Conservation (phyloP, 2,329 filamentous ascomycete species). For the Curvularia verruculosa region DNA sequence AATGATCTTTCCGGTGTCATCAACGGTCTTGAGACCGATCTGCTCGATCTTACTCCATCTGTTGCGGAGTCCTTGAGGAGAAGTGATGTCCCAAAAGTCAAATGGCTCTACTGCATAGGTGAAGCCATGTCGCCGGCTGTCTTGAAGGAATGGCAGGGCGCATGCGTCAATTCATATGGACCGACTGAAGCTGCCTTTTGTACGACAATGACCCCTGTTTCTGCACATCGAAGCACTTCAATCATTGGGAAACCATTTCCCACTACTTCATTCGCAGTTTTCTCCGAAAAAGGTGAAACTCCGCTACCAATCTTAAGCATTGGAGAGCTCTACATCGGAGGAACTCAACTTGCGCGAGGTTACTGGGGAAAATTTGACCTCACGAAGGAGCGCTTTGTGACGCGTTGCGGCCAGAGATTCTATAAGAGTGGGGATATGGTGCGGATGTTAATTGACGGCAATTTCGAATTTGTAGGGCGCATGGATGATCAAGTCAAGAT, state of each 20-base stretch:
- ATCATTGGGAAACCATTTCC: slow-evolving; percentile 53
- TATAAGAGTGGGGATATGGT: slow-evolving; percentile 50
- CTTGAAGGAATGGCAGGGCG: slow-evolving; percentile 46
- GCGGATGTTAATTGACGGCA: slow-evolving; percentile 47
- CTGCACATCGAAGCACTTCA: slow-evolving; percentile 38
- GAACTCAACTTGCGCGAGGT: slow-evolving; percentile 54
- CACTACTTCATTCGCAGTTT: slow-evolving; percentile 49
- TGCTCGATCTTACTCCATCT: slow-evolving; percentile 53
- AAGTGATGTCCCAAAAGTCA: slow-evolving; percentile 44
- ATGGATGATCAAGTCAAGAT: slow-evolving; percentile 51
- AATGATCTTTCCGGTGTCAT: slow-evolving; percentile 47
- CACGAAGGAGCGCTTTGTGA: slow-evolving; percentile 41
- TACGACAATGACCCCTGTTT: slow-evolving; percentile 50
- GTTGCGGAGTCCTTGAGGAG: slow-evolving; percentile 47
- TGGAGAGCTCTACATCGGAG: slow-evolving; percentile 56
- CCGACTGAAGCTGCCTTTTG: slow-evolving; percentile 54
- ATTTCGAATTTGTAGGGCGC: slow-evolving; percentile 50
- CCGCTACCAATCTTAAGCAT: slow-evolving; percentile 48
- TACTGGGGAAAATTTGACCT: slow-evolving; percentile 49
- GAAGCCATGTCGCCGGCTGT: slow-evolving; percentile 52
- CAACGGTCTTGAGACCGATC: slow-evolving; percentile 42
- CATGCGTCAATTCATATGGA: slow-evolving; percentile 55
- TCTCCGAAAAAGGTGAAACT: slow-evolving; percentile 37
- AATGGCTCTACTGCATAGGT: slow-evolving; percentile 55
- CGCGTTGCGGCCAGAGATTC: slow-evolving; percentile 38